These are phyloP conservation scores for Neurospora sp. DNA, from an alignment of 2,329 filamentous ascomycete species.

Conservation along the genomic window DNA sequence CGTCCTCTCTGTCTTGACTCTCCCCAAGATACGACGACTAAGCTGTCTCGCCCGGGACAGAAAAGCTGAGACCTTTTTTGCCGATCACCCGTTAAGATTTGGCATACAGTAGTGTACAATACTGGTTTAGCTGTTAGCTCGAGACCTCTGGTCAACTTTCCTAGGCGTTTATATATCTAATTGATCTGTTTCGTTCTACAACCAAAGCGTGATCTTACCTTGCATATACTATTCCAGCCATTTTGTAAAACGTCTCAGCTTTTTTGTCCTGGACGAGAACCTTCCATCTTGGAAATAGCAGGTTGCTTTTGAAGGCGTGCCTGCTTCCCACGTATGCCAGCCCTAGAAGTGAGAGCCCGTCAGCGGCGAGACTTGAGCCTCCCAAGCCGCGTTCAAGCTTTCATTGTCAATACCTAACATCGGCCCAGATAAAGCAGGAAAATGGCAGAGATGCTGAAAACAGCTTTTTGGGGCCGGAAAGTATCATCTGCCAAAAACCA, in stretches of 20 bases:
- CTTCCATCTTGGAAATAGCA: neutral
- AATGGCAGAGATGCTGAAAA: neutral
- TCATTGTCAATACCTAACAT: neutral
- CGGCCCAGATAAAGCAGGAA: neutral
- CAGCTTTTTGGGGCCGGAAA: neutral
- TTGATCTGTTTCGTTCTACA: too few species aligned
- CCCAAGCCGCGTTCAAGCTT: neutral
- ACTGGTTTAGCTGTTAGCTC: too few species aligned
- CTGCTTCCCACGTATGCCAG: neutral
- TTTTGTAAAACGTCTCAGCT: too few species aligned
- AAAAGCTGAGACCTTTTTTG: too few species aligned
- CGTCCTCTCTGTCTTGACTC: neutral
- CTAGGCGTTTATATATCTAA: too few species aligned
- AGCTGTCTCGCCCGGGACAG: too few species aligned
- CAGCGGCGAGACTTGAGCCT: neutral
- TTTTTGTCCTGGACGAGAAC: neutral
- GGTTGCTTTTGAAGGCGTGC: neutral
- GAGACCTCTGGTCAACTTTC: too few species aligned
- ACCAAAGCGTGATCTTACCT: too few species aligned
- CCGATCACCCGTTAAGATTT: too few species aligned
- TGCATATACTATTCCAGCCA: too few species aligned
- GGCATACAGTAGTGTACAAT: too few species aligned
- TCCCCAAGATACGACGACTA: neutral
- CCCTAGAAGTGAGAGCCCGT: neutral
- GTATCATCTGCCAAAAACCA: neutral